Conservation (phyloP, 2,329 filamentous ascomycete genomes). For the Pseudogymnoascus sp. region DNA sequence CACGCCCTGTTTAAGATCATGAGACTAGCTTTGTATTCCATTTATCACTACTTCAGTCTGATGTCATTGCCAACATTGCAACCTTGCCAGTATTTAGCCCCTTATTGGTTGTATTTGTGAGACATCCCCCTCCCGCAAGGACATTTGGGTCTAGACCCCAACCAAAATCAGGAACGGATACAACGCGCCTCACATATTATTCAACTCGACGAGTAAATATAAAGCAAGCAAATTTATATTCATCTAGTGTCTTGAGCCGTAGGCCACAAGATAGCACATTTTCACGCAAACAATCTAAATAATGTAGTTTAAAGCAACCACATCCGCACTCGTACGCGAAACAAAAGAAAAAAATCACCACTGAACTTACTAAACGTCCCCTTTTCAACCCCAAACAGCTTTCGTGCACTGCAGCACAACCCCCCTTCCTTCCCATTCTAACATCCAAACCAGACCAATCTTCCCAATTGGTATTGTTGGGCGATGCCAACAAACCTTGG, state of each 20-base stretch:
- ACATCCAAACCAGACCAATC: neutral
- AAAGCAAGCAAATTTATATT: neutral
- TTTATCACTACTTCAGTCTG: neutral
- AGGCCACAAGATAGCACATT: neutral
- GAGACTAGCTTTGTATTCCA: neutral
- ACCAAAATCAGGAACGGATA: neutral
- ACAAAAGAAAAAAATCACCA: conserved; percentile 6
- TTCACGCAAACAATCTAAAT: neutral
- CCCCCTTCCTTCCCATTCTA: neutral
- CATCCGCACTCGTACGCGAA: neutral
- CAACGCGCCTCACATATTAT: neutral
- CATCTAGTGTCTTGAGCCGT: neutral
- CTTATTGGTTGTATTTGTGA: neutral
- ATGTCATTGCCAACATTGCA: neutral
- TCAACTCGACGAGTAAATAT: neutral
- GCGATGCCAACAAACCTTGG: neutral
- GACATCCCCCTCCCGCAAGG: neutral
- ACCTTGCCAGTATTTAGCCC: neutral
- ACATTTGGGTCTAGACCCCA: too few relatives aligned
- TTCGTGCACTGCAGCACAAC: neutral
- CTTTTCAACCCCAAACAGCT: neutral
- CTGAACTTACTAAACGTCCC: neutral
- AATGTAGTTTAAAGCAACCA: neutral
- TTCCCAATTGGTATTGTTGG: neutral
- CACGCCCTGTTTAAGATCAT: neutral